Conservation (phyloP, 2,329 filamentous ascomycete species). For the Colletotrichum trifolii region DNA sequence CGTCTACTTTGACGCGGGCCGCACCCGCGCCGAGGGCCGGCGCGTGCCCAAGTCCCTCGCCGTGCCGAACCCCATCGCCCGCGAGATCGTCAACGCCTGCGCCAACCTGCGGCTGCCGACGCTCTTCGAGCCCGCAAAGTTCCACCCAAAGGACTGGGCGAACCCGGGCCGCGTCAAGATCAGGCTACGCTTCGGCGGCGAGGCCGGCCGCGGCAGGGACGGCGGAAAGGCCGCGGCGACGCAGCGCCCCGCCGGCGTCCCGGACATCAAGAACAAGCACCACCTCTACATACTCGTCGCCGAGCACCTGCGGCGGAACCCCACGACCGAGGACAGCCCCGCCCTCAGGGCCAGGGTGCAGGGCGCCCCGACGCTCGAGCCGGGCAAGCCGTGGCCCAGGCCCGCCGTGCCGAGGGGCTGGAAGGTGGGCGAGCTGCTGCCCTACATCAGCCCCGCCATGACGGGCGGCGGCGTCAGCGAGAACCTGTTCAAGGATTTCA, state of each 20-base stretch:
- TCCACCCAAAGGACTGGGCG: conserved; percentile 96
- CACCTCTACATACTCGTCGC: conserved; percentile 88
- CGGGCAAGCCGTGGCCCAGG: conserved; percentile 74
- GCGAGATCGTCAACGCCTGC: conserved; percentile 90
- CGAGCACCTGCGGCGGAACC: conserved; percentile 79
- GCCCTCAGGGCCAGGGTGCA: conserved; percentile 79
- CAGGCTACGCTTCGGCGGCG: conserved; percentile 34
- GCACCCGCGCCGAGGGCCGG: conserved; percentile 81
- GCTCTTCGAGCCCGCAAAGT: conserved; percentile 90
- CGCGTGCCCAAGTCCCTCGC: conserved; percentile 79
- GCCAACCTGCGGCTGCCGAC: conserved; percentile 76
- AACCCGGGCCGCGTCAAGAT: conserved; percentile 93
- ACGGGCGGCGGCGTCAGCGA: conserved; percentile 94
- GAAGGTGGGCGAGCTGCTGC: conserved; percentile 88
- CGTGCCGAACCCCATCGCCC: conserved; percentile 85
- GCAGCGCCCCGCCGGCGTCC: conserved; percentile 41
- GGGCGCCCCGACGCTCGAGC: conserved; percentile 75
- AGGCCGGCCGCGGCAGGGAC: conserved; percentile 46
- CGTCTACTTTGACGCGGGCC: conserved; percentile 88
- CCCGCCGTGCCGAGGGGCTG: conserved; percentile 86
- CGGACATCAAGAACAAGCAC: conserved; percentile 80
- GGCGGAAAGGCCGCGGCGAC: conserved; percentile 62
- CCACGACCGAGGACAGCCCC: conserved; percentile 75
- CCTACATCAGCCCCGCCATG: conserved; percentile 88
- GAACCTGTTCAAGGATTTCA: conserved; percentile 95